Percentiles rank a stretch among this genome's conserved stretches.
Conservation (phyloP, 192 early-diverging fungal species). For the Endogone sp. region DNA sequence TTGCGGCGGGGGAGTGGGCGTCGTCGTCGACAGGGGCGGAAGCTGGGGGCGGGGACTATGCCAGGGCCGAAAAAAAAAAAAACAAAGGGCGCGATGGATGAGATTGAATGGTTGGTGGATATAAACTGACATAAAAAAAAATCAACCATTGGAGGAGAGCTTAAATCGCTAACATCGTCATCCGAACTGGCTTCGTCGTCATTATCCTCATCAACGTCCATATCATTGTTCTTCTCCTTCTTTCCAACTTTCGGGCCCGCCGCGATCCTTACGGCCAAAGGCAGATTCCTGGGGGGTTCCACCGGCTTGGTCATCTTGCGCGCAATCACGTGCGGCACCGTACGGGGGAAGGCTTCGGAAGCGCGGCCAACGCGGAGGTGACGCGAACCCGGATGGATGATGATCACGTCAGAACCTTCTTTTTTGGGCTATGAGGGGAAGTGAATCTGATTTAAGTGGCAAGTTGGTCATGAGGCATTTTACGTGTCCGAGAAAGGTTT, state of each 20-base stretch:
- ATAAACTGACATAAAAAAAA: neutral
- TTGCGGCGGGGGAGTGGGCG: neutral
- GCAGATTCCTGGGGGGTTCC: neutral
- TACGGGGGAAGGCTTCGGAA: conserved; percentile 74
- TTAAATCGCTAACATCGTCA: neutral
- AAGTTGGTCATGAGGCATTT: neutral
- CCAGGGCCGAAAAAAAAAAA: neutral
- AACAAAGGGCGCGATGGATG: too few species aligned
- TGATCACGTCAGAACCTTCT: conserved; percentile 65
- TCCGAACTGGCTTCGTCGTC: conserved; percentile 12
- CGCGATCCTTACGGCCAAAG: conserved; percentile 1
- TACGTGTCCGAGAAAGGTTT: neutral
- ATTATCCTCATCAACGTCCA: conserved; percentile 26
- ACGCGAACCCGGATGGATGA: conserved; percentile 85
- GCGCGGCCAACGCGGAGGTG: conserved; percentile 79
- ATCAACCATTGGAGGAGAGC: too few species aligned
- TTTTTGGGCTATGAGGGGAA: conserved; percentile 36
- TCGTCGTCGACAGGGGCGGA: conserved; percentile 9
- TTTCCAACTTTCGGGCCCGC: conserved; percentile 7
- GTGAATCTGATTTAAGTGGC: neutral
- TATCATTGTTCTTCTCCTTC: conserved; percentile 18
- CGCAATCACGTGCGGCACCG: conserved; percentile 78
- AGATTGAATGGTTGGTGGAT: too few species aligned
- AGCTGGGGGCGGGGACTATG: neutral
- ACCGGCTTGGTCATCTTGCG: conserved; percentile 41